Conservation (phyloP, 2,329 filamentous ascomycete genomes). For the Pestalotiopsis sp. region DNA sequence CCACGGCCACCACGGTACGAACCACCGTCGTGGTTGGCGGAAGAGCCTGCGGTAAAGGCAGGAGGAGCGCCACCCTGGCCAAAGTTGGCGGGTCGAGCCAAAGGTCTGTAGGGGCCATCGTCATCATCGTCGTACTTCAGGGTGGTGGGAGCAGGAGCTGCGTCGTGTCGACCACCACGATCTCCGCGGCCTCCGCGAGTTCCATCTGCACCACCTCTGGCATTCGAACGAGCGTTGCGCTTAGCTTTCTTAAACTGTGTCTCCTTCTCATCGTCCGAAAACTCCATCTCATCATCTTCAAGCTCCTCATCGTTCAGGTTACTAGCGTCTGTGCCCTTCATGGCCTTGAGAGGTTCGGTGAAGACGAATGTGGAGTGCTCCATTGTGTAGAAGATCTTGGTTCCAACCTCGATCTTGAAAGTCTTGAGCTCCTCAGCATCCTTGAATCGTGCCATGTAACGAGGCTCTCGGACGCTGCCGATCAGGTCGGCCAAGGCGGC, state of each 20-base stretch:
- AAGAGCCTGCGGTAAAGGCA: slow-evolving; percentile 39
- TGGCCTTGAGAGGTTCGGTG: slow-evolving; percentile 75
- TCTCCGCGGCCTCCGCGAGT: slow-evolving; percentile 33
- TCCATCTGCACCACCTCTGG: slow-evolving; percentile 36
- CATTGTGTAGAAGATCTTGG: slow-evolving; percentile 77
- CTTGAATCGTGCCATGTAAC: slow-evolving; percentile 81
- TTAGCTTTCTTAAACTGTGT: slow-evolving; percentile 79
- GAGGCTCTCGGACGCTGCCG: slow-evolving; percentile 81
- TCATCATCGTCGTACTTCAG: slow-evolving; percentile 69
- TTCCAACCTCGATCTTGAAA: slow-evolving; percentile 68
- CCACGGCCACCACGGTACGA: slow-evolving; percentile 44
- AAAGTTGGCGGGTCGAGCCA: slow-evolving; percentile 69
- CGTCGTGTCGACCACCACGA: slow-evolving; percentile 39
- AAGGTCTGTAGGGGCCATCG: slow-evolving; percentile 68
- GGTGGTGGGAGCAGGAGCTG: slow-evolving; percentile 32
- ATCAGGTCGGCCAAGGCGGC: slow-evolving; percentile 85
- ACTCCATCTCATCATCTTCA: slow-evolving; percentile 84
- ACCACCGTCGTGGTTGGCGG: slow-evolving; percentile 24
- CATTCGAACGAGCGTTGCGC: slow-evolving; percentile 47
- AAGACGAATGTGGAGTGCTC: slow-evolving; percentile 83
- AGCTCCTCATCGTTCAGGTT: slow-evolving; percentile 95
- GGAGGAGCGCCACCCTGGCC: slow-evolving; percentile 43
- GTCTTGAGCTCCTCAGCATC: slow-evolving; percentile 69
- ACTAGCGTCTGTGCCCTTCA: slow-evolving; percentile 91
- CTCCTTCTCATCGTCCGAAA: slow-evolving; percentile 96